phyloP scores from a whole-genome alignment of 1,284 basidiomycete species.

The Pascua sp. region DNA sequence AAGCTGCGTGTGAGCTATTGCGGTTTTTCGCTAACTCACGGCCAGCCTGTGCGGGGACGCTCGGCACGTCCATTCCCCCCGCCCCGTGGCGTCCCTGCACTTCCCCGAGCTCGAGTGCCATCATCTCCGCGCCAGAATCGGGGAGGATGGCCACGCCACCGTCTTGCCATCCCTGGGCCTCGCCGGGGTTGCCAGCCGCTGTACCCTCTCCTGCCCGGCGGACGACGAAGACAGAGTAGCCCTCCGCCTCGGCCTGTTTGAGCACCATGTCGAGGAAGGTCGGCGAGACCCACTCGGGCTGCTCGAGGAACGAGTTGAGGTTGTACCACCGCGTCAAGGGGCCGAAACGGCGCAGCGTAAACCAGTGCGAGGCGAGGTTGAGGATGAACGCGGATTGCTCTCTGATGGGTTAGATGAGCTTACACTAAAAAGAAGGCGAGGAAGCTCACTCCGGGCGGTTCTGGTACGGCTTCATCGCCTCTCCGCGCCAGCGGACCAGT shows the following conservation, averaged over 20 bases:
- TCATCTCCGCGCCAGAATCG: constrained; percentile 41
- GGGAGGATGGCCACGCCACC: constrained; percentile 41
- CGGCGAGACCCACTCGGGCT: constrained; percentile 77
- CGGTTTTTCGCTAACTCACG: constrained; percentile 10
- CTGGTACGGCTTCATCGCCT: constrained; percentile 73
- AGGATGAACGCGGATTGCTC: constrained; percentile 82
- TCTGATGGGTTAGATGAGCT: constrained; percentile 49
- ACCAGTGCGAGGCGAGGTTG: constrained; percentile 84
- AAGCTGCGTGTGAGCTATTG: constrained; percentile 13
- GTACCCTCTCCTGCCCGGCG: constrained; percentile 38
- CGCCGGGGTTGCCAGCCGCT: constrained; percentile 15
- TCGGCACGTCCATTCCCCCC: background rate
- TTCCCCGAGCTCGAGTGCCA: constrained; percentile 41
- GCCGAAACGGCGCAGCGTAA: constrained; percentile 72
- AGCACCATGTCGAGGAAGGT: constrained; percentile 81
- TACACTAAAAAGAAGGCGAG: background rate
- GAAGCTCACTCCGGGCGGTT: constrained; percentile 67
- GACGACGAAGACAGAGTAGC: constrained; percentile 85
- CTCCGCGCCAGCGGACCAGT: constrained; percentile 77
- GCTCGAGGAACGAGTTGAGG: constrained; percentile 70
- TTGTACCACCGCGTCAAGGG: constrained; percentile 75
- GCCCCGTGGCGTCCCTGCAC: constrained; percentile 25
- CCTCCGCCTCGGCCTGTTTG: constrained; percentile 79
- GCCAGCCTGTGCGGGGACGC: constrained; percentile 5
- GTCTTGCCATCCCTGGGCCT: constrained; percentile 41